Evolutionary conservation across 805 yeast genomes (phyloP).

Genomic region (Metschnikowia aberdeeniae): DNA sequence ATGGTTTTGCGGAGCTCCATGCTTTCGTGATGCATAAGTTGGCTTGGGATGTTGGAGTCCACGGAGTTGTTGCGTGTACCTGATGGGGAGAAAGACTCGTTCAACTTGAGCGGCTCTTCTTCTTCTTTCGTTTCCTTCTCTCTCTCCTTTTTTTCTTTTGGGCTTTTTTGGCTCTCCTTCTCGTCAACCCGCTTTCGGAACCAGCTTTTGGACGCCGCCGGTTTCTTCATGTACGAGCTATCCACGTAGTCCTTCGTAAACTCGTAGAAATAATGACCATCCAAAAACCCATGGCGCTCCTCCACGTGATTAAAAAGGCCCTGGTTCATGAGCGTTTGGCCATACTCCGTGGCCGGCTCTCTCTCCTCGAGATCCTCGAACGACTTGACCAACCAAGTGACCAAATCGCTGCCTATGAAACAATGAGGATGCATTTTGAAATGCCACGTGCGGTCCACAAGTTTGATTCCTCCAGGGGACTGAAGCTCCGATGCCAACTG

Average conservation of each 20-base stretch:
- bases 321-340: constrained; percentile 68
- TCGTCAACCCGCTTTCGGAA: constrained; percentile 19
- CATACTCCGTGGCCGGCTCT: constrained; percentile 80
- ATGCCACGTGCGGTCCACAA: constrained; percentile 89
- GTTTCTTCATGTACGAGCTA: constrained; percentile 22
- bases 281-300: constrained; percentile 75
- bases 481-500: constrained; percentile 66
- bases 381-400: constrained; percentile 76
- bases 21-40: not conserved
- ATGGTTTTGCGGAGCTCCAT: constrained; percentile 9
- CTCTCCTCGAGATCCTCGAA: constrained; percentile 75
- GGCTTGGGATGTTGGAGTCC: not conserved
- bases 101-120: not conserved
- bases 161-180: constrained; percentile 2
- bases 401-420: constrained; percentile 82
- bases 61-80: constrained; percentile 4
- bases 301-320: constrained; percentile 81
- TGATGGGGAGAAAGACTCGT: not conserved
- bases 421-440: constrained; percentile 72
- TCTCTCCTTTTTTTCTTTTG: not conserved
- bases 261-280: constrained; percentile 90
- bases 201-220: constrained; percentile 23
- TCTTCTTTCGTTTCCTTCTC: not conserved
- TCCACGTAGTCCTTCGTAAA: constrained; percentile 53
- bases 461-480: constrained; percentile 54